Percentiles rank a stretch among this genome's conserved stretches.
Evolutionary conservation across 164 flowering plant species (phyloP).

Genomic region (Dillenia suffruticosa): DNA sequence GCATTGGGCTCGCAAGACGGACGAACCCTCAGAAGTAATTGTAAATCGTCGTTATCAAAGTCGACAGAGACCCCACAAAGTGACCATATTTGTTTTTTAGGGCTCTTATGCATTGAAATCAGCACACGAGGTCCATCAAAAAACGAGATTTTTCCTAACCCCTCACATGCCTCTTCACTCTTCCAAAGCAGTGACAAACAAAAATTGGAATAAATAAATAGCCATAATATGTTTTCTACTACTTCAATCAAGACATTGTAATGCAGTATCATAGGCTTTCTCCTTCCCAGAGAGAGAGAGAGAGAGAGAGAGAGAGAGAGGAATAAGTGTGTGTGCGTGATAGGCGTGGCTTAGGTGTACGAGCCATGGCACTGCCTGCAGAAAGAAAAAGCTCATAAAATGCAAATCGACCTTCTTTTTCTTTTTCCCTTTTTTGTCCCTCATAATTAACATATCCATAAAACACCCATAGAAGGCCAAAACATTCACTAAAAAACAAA

Average conservation of each 20-base stretch:
- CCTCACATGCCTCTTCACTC: constrained; percentile 8
- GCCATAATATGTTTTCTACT: background rate
- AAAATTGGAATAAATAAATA: background rate
- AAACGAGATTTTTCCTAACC: background rate
- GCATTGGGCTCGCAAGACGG: constrained; percentile 5
- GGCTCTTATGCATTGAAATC: constrained; percentile 15
- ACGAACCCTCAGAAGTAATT: too few relatives aligned
- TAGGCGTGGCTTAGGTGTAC: constrained; percentile 21
- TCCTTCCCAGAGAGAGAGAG: background rate
- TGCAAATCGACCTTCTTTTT: background rate
- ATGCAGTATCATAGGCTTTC: too few relatives aligned
- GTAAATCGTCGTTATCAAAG: constrained; percentile 10
- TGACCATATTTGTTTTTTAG: constrained; percentile 1
- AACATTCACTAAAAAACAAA: background rate
- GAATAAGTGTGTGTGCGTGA: background rate
- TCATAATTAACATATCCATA: constrained; percentile 8
- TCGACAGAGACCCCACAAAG: constrained; percentile 13
- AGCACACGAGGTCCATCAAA: constrained; percentile 5
- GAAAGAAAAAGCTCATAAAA: too few relatives aligned
- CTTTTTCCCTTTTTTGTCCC: background rate
- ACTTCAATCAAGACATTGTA: too few relatives aligned
- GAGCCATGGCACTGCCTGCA: constrained; percentile 21
- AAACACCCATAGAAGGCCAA: background rate
- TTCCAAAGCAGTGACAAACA: constrained; percentile 1
- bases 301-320: background rate